These are phyloP conservation scores for Mortierella sp. DNA, from an alignment of 371 early-diverging fungal species.

Conservation along the genomic window DNA sequence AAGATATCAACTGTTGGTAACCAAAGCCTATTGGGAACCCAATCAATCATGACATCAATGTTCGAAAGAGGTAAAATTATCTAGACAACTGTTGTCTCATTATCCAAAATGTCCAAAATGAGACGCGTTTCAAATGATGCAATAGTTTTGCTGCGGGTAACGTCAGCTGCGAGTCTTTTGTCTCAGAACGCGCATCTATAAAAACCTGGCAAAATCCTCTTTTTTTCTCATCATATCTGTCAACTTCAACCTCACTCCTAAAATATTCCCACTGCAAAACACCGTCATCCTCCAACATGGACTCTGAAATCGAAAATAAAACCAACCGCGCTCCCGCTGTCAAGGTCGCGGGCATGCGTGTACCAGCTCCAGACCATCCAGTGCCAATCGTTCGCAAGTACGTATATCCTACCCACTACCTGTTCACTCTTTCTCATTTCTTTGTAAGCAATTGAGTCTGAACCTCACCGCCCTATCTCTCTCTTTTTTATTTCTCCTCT, in stretches of 20 bases:
- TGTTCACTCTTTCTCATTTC: background rate
- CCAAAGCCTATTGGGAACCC: background rate
- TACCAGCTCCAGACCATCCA: constrained; percentile 41
- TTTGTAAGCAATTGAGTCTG: too few species aligned
- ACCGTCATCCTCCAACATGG: constrained; percentile 22
- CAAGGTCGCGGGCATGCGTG: constrained; percentile 56
- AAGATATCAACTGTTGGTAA: background rate
- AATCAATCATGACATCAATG: background rate
- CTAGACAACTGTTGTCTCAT: too few species aligned
- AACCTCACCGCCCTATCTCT: too few species aligned
- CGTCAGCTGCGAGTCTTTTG: background rate
- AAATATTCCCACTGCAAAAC: background rate
- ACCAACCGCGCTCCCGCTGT: constrained; percentile 39
- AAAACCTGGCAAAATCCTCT: background rate
- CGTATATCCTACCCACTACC: constrained; percentile 4
- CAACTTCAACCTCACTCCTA: background rate
- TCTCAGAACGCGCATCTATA: background rate
- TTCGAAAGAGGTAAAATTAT: too few species aligned
- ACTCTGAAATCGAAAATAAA: constrained; percentile 35
- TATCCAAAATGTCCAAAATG: background rate
- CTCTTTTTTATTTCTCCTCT: background rate
- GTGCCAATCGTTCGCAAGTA: constrained; percentile 58
- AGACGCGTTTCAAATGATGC: constrained; percentile 1
- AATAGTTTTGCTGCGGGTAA: background rate
- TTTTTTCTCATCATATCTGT: background rate